Percentiles rank a stretch among this genome's conserved stretches.
phyloP scores from a whole-genome alignment of 164 flowering plant genomes.

The Buxus sempervirens region DNA sequence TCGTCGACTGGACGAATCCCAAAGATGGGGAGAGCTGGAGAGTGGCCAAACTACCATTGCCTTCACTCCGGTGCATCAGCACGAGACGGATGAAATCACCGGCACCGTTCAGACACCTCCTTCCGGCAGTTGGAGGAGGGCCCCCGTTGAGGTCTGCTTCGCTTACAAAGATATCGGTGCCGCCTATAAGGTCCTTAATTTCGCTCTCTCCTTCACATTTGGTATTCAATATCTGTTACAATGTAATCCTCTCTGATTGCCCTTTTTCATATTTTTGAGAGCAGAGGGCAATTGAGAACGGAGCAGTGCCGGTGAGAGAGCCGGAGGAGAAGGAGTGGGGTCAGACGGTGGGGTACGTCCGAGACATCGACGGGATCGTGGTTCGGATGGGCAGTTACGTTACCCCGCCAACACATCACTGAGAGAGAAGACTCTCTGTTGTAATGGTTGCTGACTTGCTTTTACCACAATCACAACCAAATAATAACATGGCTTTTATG shows the following conservation, averaged over 20 bases:
- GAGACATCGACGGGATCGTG: constrained; percentile 72
- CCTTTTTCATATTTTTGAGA: background rate
- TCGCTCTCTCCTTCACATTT: too few relatives aligned
- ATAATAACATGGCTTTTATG: too few relatives aligned
- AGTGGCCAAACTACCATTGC: constrained; percentile 84
- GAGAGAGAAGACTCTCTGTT: too few relatives aligned
- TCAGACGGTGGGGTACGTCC: constrained; percentile 84
- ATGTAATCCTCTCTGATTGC: background rate
- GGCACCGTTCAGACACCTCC: constrained; percentile 40
- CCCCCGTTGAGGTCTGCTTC: constrained; percentile 67
- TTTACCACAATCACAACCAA: too few relatives aligned
- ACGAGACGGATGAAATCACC: constrained; percentile 70
- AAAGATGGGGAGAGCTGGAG: constrained; percentile 87
- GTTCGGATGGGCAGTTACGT: constrained; percentile 76
- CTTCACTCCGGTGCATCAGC: constrained; percentile 72
- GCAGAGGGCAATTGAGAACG: constrained; percentile 86
- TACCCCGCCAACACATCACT: constrained; percentile 9
- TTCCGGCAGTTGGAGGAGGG: constrained; percentile 26
- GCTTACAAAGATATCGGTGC: constrained; percentile 70
- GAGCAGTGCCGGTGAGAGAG: constrained; percentile 61
- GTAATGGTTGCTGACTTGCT: background rate
- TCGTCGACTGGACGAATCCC: constrained; percentile 70
- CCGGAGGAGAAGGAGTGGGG: constrained; percentile 93
- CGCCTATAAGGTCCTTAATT: constrained; percentile 55
- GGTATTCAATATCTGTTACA: too few relatives aligned